Conservation (phyloP, 2,329 filamentous ascomycete species). For the Sporothrix globosa region DNA sequence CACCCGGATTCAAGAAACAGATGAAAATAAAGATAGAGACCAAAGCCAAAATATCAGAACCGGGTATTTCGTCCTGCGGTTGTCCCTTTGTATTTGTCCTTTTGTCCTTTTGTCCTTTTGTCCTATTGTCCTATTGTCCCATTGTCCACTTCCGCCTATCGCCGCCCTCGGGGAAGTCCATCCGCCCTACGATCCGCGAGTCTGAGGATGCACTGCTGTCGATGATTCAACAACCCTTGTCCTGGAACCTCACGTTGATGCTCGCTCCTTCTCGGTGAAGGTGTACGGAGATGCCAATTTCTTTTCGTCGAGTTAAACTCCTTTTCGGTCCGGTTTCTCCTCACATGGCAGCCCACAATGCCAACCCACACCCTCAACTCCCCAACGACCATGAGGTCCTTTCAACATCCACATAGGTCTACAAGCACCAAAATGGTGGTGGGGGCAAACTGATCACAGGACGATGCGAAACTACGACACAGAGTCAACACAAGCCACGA, state of each 20-base stretch:
- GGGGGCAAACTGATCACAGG: background rate
- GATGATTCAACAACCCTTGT: conserved; percentile 24
- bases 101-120: too few relatives aligned
- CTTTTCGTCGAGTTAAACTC: background rate
- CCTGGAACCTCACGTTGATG: conserved; percentile 23
- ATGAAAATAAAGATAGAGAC: background rate
- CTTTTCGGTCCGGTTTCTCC: conserved; percentile 18
- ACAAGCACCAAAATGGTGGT: background rate
- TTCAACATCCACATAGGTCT: background rate
- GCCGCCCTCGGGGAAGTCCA: background rate
- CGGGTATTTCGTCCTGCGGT: background rate
- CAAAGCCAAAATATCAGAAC: background rate
- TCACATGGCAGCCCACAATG: background rate
- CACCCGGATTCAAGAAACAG: background rate
- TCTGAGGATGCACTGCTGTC: conserved; percentile 20
- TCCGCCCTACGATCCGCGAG: conserved; percentile 8
- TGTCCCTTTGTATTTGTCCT: background rate
- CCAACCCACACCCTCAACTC: background rate
- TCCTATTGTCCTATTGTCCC: too few relatives aligned
- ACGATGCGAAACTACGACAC: background rate
- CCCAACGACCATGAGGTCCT: background rate
- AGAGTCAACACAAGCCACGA: background rate
- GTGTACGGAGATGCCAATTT: background rate
- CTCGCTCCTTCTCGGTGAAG: background rate
- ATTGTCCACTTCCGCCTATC: background rate